Conservation (phyloP, 2,329 filamentous ascomycete species). For the Harringtonia aguacate region DNA sequence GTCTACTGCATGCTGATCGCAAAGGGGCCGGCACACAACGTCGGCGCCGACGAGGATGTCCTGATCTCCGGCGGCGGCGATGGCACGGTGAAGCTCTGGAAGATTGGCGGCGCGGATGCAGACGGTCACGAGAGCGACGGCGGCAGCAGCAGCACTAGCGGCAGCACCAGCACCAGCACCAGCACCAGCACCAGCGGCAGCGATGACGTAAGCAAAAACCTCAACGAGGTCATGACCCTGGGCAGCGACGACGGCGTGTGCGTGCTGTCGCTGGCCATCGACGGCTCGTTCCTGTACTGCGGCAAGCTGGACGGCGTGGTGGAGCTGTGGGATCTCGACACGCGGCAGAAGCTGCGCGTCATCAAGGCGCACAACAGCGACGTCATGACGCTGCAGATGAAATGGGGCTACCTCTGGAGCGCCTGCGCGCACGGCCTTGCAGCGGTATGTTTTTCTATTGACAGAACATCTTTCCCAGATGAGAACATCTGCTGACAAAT, state of each 20-base stretch:
- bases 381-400: conserved; percentile 77
- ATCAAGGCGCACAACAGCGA: conserved; percentile 74
- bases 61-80: conserved; percentile 88
- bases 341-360: conserved; percentile 76
- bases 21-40: conserved; percentile 53
- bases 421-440: conserved; percentile 82
- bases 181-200: conserved; percentile 25
- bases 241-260: conserved; percentile 53
- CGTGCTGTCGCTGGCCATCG: conserved; percentile 69
- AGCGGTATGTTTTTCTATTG: conserved; percentile 44
- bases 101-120: conserved; percentile 33
- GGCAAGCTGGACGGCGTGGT: conserved; percentile 81
- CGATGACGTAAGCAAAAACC: conserved; percentile 45
- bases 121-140: conserved; percentile 34
- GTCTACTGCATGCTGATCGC: conserved; percentile 93
- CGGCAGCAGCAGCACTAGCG: conserved; percentile 13
- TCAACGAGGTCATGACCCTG: conserved; percentile 58
- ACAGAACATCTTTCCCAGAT: background rate
- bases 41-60: conserved; percentile 66
- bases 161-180: conserved; percentile 21
- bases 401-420: conserved; percentile 76
- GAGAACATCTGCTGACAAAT: conserved; percentile 6
- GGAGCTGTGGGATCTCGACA: conserved; percentile 95
- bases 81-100: conserved; percentile 92
- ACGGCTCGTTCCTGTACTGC: conserved; percentile 86